Conservation (phyloP, 2,329 filamentous ascomycete genomes). For the Colletotrichum chrysophilum region DNA sequence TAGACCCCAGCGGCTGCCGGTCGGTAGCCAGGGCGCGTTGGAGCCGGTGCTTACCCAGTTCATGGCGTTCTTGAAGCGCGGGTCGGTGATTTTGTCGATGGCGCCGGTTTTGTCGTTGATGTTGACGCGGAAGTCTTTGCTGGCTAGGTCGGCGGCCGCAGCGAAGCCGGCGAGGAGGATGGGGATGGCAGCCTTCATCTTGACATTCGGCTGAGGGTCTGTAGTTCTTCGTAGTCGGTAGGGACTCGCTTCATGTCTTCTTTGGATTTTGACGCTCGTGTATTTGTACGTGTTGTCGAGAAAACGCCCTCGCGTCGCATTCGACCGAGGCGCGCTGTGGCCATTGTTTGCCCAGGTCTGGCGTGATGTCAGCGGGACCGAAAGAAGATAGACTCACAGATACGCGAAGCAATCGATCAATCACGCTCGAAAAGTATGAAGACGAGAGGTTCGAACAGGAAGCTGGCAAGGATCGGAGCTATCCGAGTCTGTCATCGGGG, state of each 20-base stretch:
- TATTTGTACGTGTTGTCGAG: neutral
- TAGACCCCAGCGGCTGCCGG: conserved; percentile 13
- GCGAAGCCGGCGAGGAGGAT: neutral
- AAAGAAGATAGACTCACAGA: neutral
- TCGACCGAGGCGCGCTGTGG: neutral
- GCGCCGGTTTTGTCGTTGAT: conserved; percentile 2
- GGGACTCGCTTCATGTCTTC: neutral
- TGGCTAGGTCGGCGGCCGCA: neutral
- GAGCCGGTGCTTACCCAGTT: conserved; percentile 13
- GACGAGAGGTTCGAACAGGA: neutral
- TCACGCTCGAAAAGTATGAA: neutral
- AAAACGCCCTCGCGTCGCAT: neutral
- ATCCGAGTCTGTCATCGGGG: neutral
- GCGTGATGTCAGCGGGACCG: neutral
- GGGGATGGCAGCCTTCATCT: neutral
- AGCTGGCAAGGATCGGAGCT: neutral
- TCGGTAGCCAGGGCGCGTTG: conserved; percentile 12
- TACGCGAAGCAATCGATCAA: neutral
- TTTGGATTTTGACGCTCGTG: neutral
- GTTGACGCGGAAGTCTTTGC: conserved; percentile 1
- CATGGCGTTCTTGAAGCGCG: neutral
- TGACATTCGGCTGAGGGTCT: neutral
- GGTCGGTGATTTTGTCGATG: neutral
- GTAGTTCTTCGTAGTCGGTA: neutral
- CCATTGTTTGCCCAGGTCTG: neutral